Evolutionary conservation across 495 filamentous ascomycete genomes (phyloP), one percentile per base, ranked within the genome.

Genomic region (Recurvomyces mirabilis): DNA sequence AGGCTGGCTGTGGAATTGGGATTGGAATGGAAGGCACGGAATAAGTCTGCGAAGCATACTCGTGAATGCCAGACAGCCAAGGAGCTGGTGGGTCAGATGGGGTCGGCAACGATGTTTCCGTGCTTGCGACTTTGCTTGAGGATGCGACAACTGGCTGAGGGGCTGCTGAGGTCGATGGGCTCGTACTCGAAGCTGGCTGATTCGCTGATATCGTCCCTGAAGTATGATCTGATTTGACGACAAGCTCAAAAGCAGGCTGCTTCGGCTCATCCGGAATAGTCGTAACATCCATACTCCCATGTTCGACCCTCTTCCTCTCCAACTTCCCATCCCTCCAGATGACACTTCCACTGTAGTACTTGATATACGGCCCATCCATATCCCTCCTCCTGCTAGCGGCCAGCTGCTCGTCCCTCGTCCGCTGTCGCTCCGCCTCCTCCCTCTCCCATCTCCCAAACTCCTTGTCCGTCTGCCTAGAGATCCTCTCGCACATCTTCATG

Each of bases 321-420:
- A 89, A 65, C 55, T 81, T 83, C 22, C 81, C 85, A 60, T 84
- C 80, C 35, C 66, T 68, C 71, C 82, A 83, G 44, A 82, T 77
- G 34, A 79, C 85, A 46, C 83, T 67, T 9, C 91, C 91, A 62
- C 89, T 96, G 81, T 84, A 98, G 62, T 81, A 91, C 13, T 84
- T 86, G 32, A 95, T 78, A 10, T 95, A 85, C 1, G 91, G 87
- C 1, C 91, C 91, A 42, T 86, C 80, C 13, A 96, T 69, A 37
- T 82, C 83, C 23, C 86, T 75, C 57, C 84, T 89, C 53, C 93
- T 74, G 61, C 82, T 89, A 19, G 75, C 78, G 58, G 74, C 69
- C 54, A 85, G 69, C 60, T 89, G 85, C 56, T 91, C 86, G 20
- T 84, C 80, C 47, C 88, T 75, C 54, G 41, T 5, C 36, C 41